Evolutionary conservation across 331 rosid species (phyloP), one percentile per base, ranked within the genome.

Genomic region (Malus hybrid): DNA sequence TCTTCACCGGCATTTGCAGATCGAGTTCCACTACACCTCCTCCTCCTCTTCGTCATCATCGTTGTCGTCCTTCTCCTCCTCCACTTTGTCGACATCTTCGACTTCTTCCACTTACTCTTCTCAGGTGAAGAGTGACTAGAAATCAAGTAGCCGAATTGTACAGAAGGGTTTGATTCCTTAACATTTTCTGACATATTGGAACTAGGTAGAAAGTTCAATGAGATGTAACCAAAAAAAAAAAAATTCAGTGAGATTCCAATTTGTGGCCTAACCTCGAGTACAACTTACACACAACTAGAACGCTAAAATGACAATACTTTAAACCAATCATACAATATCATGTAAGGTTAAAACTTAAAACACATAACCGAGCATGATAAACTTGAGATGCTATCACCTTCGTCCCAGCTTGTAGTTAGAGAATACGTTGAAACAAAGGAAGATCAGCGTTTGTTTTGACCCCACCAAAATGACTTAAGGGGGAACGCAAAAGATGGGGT

Each of bases 1-100:
- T 69, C 83, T 87, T 58, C 88, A 89, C 42, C 79, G 84, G 50
- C 87, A 77, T 66, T 69, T 89, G 77, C 97, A 91, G 79, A 87
- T 93, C 26, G 97, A 93, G 10, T 88, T 93, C 76, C 93, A 90
- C 78, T 86, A 82, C 82, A 88, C 79, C 75, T 63, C 73, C 10
- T 63, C 70, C 0, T 39, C 57, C 7, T 28, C 60, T 6, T 67
- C 70, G 0, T 42, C 48, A 0, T 68, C 84, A 30, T 9, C 74
- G 13, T 63, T 73, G 5, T 67, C 70, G 0, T 28, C 48, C 11
- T 28, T 58, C 10, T 66, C 70, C 0, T 28, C 50, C 0, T n/a
- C 73, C 2, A 7, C 33, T 12, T 24, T 58, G 13, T 6, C 81
- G 33, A 75, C 83, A 32, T 68, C 84, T 55, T 9, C 78, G 13